Conservation (phyloP, 768 basidiomycete genomes). For the Leucocoprinus leucothites region DNA sequence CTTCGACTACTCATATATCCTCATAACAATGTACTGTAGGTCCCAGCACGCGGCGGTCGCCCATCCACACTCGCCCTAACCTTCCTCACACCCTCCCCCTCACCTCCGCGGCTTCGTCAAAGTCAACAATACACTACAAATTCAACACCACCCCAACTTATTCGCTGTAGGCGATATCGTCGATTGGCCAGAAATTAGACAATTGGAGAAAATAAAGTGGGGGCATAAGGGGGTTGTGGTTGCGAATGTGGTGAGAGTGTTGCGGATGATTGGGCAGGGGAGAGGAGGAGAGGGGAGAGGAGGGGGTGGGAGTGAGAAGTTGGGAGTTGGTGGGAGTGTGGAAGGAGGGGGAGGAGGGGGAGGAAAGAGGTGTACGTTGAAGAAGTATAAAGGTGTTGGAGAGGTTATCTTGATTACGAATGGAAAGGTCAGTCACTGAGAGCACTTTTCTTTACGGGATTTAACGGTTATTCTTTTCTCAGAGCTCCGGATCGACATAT, state of each 20-base stretch:
- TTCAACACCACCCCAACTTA: conserved; percentile 41
- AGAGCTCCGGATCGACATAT: no score
- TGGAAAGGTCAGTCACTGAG: no score
- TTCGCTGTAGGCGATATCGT: conserved; percentile 60
- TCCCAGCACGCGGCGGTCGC: conserved; percentile 32
- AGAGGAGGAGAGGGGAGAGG: no score
- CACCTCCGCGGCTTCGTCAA: conserved; percentile 35
- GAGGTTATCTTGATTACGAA: no score
- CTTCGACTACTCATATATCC: not conserved
- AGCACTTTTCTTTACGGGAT: no score
- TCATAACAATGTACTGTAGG: conserved; percentile 16
- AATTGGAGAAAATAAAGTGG: conserved; percentile 35
- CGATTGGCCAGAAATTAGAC: conserved; percentile 55
- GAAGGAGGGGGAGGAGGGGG: no score
- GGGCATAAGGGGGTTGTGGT: conserved; percentile 43
- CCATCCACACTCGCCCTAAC: conserved; percentile 42
- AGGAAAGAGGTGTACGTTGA: no score
- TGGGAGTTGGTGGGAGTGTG: no score
- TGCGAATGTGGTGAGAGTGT: conserved; percentile 40
- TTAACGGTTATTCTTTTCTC: no score
- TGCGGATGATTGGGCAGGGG: no score
- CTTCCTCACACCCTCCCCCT: conserved; percentile 26
- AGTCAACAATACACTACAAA: conserved; percentile 48
- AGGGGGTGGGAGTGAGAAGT: no score
- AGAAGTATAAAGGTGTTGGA: no score